phyloP scores from a whole-genome alignment of 306 rosid genomes.

The Ceratonia siliqua region DNA sequence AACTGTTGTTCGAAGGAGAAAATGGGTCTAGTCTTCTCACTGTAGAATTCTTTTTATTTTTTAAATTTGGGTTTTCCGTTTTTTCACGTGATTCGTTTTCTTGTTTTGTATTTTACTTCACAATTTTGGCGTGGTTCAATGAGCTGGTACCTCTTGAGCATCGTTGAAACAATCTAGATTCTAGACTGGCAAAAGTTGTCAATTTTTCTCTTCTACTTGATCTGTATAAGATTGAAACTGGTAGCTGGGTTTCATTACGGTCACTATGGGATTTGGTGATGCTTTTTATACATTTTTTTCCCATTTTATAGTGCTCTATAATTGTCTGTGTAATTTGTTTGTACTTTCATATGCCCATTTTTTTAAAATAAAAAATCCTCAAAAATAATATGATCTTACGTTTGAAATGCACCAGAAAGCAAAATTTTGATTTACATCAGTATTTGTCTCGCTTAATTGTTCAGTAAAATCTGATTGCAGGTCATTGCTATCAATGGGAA shows the following conservation, averaged over 20 bases:
- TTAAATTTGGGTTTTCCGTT: neutral
- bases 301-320: neutral
- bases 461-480: conserved; percentile 33
- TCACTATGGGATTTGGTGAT: neutral
- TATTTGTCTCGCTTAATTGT: neutral
- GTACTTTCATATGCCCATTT: neutral
- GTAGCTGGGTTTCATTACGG: neutral
- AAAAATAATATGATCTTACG: neutral
- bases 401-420: neutral
- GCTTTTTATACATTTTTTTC: neutral
- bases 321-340: neutral
- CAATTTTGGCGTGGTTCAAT: neutral
- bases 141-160: neutral
- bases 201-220: neutral
- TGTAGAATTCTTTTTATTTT: neutral
- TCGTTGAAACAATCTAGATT: neutral
- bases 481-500: conserved; percentile 63
- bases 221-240: neutral
- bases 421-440: neutral
- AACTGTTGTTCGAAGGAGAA: neutral
- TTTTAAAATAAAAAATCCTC: neutral
- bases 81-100: neutral
- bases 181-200: neutral
- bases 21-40: neutral
- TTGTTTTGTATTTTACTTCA: neutral